These are phyloP conservation scores for Malania oleifera DNA, from an alignment of 164 flowering plant genomes.

Conservation along the genomic window DNA sequence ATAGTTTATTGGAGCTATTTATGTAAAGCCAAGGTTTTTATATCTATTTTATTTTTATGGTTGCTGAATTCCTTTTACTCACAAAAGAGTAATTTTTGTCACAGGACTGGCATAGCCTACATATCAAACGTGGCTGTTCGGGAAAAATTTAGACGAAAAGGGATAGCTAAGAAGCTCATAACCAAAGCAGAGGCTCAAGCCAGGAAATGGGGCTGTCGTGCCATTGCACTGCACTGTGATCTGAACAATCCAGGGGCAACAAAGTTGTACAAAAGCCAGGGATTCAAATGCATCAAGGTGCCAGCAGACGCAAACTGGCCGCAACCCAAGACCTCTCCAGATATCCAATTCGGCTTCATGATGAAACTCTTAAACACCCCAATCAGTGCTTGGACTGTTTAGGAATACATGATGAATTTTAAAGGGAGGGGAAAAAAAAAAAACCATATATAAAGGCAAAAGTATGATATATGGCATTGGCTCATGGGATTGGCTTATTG, in stretches of 20 bases:
- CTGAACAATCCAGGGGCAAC: slow-evolving; percentile 65
- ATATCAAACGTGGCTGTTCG: slow-evolving; percentile 94
- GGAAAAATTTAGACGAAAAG: slow-evolving; percentile 71
- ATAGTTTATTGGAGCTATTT: neutral
- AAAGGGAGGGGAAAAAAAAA: neutral
- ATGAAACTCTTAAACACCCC: slow-evolving; percentile 68
- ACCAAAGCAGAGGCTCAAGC: slow-evolving; percentile 83
- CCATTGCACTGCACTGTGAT: slow-evolving; percentile 87
- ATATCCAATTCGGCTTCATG: slow-evolving; percentile 73
- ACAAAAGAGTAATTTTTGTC: neutral
- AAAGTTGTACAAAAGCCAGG: slow-evolving; percentile 64
- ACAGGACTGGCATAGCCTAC: slow-evolving; percentile 91
- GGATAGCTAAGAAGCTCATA: slow-evolving; percentile 74
- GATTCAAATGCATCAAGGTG: slow-evolving; percentile 72
- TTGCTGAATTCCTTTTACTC: neutral
- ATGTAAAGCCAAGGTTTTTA: neutral
- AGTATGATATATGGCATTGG: neutral
- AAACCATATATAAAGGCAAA: neutral
- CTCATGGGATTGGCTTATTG: neutral
- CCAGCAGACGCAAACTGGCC: slow-evolving; percentile 95
- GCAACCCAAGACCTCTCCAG: slow-evolving; percentile 72
- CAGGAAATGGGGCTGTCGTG: slow-evolving; percentile 78
- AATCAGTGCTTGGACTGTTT: slow-evolving; percentile 7
- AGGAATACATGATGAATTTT: neutral
- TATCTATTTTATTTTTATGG: neutral